Base-by-base conservation (phyloP, 352 stramenopile genomes). In the Phytophthora ramorum region DNA sequence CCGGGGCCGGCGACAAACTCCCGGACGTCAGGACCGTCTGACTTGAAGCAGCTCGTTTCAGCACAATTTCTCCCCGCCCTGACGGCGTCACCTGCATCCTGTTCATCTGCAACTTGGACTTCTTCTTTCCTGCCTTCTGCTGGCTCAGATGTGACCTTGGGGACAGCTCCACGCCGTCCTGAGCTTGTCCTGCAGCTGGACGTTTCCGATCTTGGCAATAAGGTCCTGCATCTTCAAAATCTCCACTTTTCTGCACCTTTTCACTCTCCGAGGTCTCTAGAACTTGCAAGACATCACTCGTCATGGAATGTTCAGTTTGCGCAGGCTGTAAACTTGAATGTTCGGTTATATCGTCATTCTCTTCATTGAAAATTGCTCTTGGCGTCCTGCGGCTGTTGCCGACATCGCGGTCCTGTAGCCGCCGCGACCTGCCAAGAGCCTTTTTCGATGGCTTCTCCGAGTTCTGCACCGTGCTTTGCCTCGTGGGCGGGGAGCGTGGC, bases 121-220 rank as follows among this genome's bases (percentile, higher is more conserved):
- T 84, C 44, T 78, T 81, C 19, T 66, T 65, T 22, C 68, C 45
- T 8, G 70, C 6, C 5, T 28, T 38, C 10, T 71, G 26, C 2
- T 58, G 45, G n/a, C 17, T 53, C 14, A 40, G 43, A n/a, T 10
- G 35, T 12, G 55, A 60, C 22, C 37, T 55, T 12, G 45, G 40
- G 2, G 57, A 72, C 41, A 58, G 20, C 30, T 58, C 48, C 9
- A 37, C 16, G n/a, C 14, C 43, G 24, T 43, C 48, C 5, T 24
- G 50, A 22, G 3, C n/a, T 26, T 0, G 14, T 54, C n/a, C 43
- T 22, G 9, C 10, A 41, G 62, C 40, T 44, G 32, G 49, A 37
- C 63, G 44, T 35, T 72, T 76, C 20, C 68, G 40, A 44, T 64
- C 49, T 60, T 69, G 63, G 52, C 46, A 60, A 26, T 32, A 40